Evolutionary conservation across 768 basidiomycete species (phyloP), one percentile per base, ranked within the genome.

Genomic region (Phlebiopsis gigantea): DNA sequence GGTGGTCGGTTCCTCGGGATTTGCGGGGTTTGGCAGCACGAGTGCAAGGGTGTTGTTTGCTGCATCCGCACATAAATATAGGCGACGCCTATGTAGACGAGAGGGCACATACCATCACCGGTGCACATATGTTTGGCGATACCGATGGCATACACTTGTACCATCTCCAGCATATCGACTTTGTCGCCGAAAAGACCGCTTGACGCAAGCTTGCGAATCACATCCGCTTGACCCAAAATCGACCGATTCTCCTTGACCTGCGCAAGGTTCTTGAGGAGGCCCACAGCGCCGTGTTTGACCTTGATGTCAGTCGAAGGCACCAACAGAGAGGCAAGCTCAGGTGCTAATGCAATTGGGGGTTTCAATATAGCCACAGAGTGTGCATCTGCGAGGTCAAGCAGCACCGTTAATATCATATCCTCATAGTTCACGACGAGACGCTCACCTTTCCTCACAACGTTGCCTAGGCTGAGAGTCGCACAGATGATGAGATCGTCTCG

Each of bases 71-170:
- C 57, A 53, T 52, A 8, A 57, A 50, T 47, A 9, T 39, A 39
- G 34, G n/a, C n/a, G n/a, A n/a, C 39, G n/a, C 22, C 12, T 44
- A 44, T 44, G 10, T 45, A 17, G 24, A 41, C n/a, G 46, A 29
- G 31, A 25, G 4, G 26, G 10, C 22, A 10, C 83, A 64, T 67
- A 95, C 92, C 75, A 66, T 82, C 86, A 34, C 80, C 80, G 61
- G 80, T 84, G 66, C 90, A 93, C 54, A 98, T 77, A 67, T 96
- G 91, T 70, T 98, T 99, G 17, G 87, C 81, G 7, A 93, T 79
- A 1, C 93, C 93, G 50, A 98, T 88, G 0, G 90, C 91, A 47
- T 85, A 85, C 5, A 93, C 76, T 69, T 98, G 96, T 1, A 98
- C 84, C 22, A 90, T 80, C 54, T 93, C 88, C 5, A 88, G 86